phyloP scores from a whole-genome alignment of 2,329 filamentous ascomycete species.

The Trichophyton verrucosum region DNA sequence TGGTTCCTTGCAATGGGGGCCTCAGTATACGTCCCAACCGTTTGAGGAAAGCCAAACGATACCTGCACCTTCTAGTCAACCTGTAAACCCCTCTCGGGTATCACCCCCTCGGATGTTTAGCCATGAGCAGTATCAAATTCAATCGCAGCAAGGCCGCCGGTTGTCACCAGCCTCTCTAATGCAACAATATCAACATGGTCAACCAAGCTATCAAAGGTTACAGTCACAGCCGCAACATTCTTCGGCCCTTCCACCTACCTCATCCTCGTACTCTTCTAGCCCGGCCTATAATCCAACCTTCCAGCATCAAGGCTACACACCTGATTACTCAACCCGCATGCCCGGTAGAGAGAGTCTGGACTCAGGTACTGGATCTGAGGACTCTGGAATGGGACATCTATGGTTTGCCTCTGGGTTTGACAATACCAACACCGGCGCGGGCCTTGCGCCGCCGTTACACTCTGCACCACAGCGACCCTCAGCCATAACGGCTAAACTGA shows the following conservation, averaged over 20 bases:
- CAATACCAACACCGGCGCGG: slow-evolving; percentile 8
- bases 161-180: not conserved
- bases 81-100: not conserved
- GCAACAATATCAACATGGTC: slow-evolving; percentile 3
- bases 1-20: not conserved
- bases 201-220: not conserved
- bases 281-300: not conserved
- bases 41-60: not conserved
- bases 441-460: slow-evolving; percentile 11
- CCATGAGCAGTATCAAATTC: not conserved
- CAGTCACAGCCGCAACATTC: not conserved
- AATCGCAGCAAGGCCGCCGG: not conserved
- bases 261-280: not conserved
- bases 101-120: slow-evolving; percentile 1
- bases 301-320: slow-evolving; percentile 1
- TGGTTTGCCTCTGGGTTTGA: slow-evolving; percentile 13
- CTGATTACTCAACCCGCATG: not conserved
- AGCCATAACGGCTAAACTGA: not conserved
- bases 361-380: slow-evolving; percentile 10
- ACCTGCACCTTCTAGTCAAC: not conserved
- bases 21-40: not conserved
- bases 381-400: slow-evolving; percentile 10
- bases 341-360: slow-evolving; percentile 9
- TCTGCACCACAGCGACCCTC: slow-evolving; percentile 4
- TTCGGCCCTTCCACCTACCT: not conserved